Evolutionary conservation across 2,329 filamentous ascomycete species (phyloP).

Genomic region (Lizonia empirigonia): DNA sequence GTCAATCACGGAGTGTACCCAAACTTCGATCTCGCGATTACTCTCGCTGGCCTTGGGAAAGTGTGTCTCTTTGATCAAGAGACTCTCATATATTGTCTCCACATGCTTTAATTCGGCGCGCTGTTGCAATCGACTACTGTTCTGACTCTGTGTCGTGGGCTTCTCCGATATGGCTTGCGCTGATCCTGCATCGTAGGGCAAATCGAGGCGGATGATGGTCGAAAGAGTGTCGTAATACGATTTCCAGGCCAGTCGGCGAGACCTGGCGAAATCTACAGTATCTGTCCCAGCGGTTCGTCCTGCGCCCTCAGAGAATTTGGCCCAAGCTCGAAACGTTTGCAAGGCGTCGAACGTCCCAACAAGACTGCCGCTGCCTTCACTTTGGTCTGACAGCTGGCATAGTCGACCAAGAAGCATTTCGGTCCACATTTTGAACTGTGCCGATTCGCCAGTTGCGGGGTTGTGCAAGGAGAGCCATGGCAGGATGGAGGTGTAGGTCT

Average conservation of each 20-base stretch:
- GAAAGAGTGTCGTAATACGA: slow-evolving; percentile 84
- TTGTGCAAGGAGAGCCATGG: slow-evolving; percentile 65
- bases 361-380: slow-evolving; percentile 48
- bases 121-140: slow-evolving; percentile 55
- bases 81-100: slow-evolving; percentile 77
- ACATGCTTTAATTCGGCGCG: slow-evolving; percentile 78
- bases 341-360: slow-evolving; percentile 48
- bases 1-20: slow-evolving; percentile 76
- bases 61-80: slow-evolving; percentile 76
- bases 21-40: slow-evolving; percentile 79
- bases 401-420: slow-evolving; percentile 78
- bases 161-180: slow-evolving; percentile 29
- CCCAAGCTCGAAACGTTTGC: slow-evolving; percentile 66
- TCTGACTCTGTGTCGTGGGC: slow-evolving; percentile 27
- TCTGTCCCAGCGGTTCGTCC: slow-evolving; percentile 27
- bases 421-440: slow-evolving; percentile 75
- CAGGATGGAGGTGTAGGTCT: slow-evolving; percentile 69
- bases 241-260: slow-evolving; percentile 74
- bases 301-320: slow-evolving; percentile 64
- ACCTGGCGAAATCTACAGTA: slow-evolving; percentile 25
- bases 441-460: slow-evolving; percentile 54
- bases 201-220: slow-evolving; percentile 69
- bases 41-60: slow-evolving; percentile 85
- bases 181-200: slow-evolving; percentile 62
- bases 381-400: slow-evolving; percentile 70